Evolutionary conservation across 1,284 basidiomycete species (phyloP).

Genomic region (Melampsora larici-populina): DNA sequence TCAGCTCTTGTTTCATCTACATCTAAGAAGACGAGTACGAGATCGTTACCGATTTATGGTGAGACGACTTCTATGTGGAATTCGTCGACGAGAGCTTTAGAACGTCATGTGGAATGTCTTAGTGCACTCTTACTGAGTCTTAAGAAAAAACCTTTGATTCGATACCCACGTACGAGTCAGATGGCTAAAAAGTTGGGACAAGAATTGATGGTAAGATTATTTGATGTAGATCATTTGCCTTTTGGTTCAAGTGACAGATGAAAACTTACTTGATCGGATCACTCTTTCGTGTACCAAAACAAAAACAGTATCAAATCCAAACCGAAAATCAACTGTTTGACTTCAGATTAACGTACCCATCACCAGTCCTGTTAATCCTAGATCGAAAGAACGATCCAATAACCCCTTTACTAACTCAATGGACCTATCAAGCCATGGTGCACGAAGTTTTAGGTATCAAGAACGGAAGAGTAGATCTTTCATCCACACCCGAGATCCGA

Average conservation of each 20-base stretch:
- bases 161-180: slow-evolving; percentile 88
- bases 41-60: slow-evolving; percentile 56
- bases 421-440: slow-evolving; percentile 99
- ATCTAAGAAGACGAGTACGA: slow-evolving; percentile 69
- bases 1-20: slow-evolving; percentile 43
- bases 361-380: slow-evolving; percentile 60
- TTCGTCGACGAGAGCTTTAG: slow-evolving; percentile 64
- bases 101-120: slow-evolving; percentile 77
- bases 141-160: slow-evolving; percentile 87
- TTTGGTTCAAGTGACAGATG: slow-evolving; percentile 67
- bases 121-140: slow-evolving; percentile 82
- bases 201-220: slow-evolving; percentile 70
- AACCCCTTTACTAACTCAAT: slow-evolving; percentile 93
- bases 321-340: slow-evolving; percentile 58
- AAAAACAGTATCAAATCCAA: slow-evolving; percentile 53
- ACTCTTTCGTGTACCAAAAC: slow-evolving; percentile 63
- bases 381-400: slow-evolving; percentile 97
- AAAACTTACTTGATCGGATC: slow-evolving; percentile 72
- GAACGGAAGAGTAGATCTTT: slow-evolving; percentile 85
- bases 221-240: not conserved
- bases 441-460: slow-evolving; percentile 91
- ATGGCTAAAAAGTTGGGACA: slow-evolving; percentile 85
- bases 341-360: slow-evolving; percentile 59
- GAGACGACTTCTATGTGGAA: slow-evolving; percentile 47
- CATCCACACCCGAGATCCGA: slow-evolving; percentile 76